A percentile compares a stretch with the other conserved stretches of the same genome.
phyloP scores from a whole-genome alignment of 345 rosid species.

The Ceriops zippeliana region DNA sequence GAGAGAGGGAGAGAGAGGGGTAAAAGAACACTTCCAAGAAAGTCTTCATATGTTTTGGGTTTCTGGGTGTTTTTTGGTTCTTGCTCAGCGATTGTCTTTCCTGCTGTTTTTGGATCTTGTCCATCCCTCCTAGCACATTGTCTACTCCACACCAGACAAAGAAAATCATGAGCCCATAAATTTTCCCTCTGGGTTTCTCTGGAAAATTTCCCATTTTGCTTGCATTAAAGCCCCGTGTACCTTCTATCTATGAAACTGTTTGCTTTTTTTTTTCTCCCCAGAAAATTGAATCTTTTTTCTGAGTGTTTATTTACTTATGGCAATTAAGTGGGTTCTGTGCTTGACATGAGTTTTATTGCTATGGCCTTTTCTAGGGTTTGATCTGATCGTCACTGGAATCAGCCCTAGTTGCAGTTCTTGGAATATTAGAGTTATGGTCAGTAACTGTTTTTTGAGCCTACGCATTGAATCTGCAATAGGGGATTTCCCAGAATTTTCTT shows the following conservation, averaged over 20 bases:
- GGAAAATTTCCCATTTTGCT: not conserved
- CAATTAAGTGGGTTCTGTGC: constrained; percentile 17
- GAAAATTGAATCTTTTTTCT: not conserved
- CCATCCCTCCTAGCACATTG: constrained; percentile 16
- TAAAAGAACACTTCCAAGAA: constrained; percentile 11
- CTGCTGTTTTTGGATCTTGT: constrained; percentile 10
- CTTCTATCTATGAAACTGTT: constrained; percentile 2
- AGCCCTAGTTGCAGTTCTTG: constrained; percentile 38
- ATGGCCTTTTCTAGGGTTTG: constrained; percentile 41
- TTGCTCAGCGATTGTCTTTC: not conserved
- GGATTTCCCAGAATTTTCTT: constrained; percentile 7
- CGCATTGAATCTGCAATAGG: constrained; percentile 28
- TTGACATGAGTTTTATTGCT: constrained; percentile 19
- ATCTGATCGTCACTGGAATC: constrained; percentile 37
- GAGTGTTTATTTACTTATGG: not conserved
- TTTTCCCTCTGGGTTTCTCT: constrained; percentile 9
- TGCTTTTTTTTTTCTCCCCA: not conserved
- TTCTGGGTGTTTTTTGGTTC: constrained; percentile 11
- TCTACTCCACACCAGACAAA: constrained; percentile 9
- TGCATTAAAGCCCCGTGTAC: too few species aligned
- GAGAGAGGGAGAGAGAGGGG: constrained; percentile 8
- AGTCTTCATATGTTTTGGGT: not conserved
- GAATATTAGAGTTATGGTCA: constrained; percentile 34
- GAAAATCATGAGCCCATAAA: constrained; percentile 15
- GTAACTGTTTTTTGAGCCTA: constrained; percentile 10